Evolutionary conservation across 331 rosid species (phyloP).

Genomic region (Malus hybrid): DNA sequence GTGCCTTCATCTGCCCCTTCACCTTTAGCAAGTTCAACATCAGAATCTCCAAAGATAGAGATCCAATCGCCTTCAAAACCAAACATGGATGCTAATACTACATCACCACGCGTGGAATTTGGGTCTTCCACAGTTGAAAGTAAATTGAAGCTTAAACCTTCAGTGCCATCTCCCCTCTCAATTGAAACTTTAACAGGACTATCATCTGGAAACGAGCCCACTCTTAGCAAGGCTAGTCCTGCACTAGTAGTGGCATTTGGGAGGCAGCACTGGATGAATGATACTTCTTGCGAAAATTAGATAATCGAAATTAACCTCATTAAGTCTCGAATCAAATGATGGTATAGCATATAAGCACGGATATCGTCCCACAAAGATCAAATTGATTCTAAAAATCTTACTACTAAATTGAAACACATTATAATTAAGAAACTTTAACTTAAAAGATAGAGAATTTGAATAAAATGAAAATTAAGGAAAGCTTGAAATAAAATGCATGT

Average conservation of each 20-base stretch:
- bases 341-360: no score
- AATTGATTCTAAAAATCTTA: no score
- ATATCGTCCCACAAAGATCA: no score
- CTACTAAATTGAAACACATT: no score
- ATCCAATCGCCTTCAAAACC: conserved; percentile 28
- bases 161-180: conserved; percentile 16
- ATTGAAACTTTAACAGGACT: conserved; percentile 11
- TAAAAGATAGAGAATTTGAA: no score
- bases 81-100: conserved; percentile 26
- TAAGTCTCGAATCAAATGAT: no score
- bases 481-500: no score
- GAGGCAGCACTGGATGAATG: conserved; percentile 14
- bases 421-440: no score
- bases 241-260: conserved; percentile 11
- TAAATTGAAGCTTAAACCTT: conserved; percentile 38
- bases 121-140: conserved; percentile 27
- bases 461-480: no score
- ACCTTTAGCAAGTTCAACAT: conserved; percentile 18
- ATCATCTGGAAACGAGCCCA: conserved; percentile 11
- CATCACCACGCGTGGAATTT: conserved; percentile 17
- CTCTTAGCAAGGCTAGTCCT: conserved; percentile 18
- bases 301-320: no score
- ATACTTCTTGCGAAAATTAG: background rate
- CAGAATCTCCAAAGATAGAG: conserved; percentile 32
- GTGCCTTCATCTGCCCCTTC: conserved; percentile 13